A percentile compares a stretch with the other conserved stretches of the same genome.
phyloP scores from a whole-genome alignment of 805 yeast species.

The Kodamaea fukazawae region DNA sequence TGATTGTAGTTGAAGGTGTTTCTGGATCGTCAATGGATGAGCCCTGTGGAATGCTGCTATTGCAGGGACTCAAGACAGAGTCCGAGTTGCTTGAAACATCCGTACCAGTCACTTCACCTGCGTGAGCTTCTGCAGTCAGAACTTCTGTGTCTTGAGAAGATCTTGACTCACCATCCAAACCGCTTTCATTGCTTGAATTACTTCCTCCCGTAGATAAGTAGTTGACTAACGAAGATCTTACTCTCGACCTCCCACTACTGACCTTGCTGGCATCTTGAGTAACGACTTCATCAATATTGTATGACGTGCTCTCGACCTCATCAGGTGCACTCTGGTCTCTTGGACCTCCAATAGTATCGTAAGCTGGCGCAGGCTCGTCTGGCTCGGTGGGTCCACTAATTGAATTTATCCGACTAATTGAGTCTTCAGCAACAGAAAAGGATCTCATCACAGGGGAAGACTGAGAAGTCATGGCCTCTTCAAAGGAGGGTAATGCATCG shows the following conservation, averaged over 20 bases:
- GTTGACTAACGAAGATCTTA: slow-evolving; percentile 29
- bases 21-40: slow-evolving; percentile 1
- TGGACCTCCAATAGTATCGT: slow-evolving; percentile 17
- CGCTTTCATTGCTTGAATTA: slow-evolving; percentile 1
- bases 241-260: slow-evolving; percentile 17
- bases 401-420: slow-evolving; percentile 35
- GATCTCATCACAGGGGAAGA: slow-evolving; percentile 34
- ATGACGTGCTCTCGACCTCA: slow-evolving; percentile 1
- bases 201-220: background rate
- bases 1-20: background rate
- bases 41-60: background rate
- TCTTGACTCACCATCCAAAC: slow-evolving; percentile 3
- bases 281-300: slow-evolving; percentile 31
- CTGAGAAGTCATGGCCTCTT: slow-evolving; percentile 58
- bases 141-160: too few species aligned
- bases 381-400: slow-evolving; percentile 18
- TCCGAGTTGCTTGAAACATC: slow-evolving; percentile 4
- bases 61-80: slow-evolving; percentile 1
- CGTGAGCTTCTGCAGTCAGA: too few species aligned
- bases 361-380: slow-evolving; percentile 33
- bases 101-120: background rate
- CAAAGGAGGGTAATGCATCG: slow-evolving; percentile 56
- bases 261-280: slow-evolving; percentile 11
- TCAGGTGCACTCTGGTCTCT: slow-evolving; percentile 1
- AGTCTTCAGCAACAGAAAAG: slow-evolving; percentile 36